Base-by-base conservation (phyloP, 2,329 filamentous ascomycete species). In the Curvularia sp. region DNA sequence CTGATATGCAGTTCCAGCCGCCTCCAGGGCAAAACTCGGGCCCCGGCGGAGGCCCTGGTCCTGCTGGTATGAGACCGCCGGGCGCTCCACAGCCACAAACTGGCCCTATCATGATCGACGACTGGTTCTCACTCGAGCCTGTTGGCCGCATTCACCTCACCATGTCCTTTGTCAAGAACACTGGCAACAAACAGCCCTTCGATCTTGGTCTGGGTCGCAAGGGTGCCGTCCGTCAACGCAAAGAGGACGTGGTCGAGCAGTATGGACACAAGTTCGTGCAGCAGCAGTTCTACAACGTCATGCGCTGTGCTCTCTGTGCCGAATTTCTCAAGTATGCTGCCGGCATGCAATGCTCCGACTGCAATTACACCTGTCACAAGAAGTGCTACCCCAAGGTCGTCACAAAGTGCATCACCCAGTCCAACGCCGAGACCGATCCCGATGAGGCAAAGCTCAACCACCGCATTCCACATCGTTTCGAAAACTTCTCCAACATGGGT, bases 381-480 rank as follows among this genome's bases (percentile, higher is more conserved):
- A 97, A 98, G 80, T 99, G 95, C 77, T 99, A 98, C 78, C 82
- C 87, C 15, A 96, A 93, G 77, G 95, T 99, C 46, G 95, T 99
- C 69, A 99, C 95, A 64, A 99, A 99, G 80, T 99, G 95, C 81
- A 99, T 99, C 78, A 98, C 94, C 81, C 98, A 99, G 78, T 97
- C 94, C 63, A 99, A 99, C 75, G 94, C 95, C 64, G 95, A 99
- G 78, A 96, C 92, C 5, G 95, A 99, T 77, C 94, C 95, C 21
- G 95, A 99, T 79, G 95, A 99, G 79, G 95, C 97, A 80, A 99
- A 98, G 83, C 96, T 99, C 86, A 99, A 99, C 77, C 95, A 99
- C 77, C 91, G 95, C 65, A 99, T 99, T 74, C 95, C 95, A 8
- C 95, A 99, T 85, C 89, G 95, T 53, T 99, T 98, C 83, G 89